Evolutionary conservation across 1,139 yeast species (phyloP).

Genomic region (Pichia sp.): DNA sequence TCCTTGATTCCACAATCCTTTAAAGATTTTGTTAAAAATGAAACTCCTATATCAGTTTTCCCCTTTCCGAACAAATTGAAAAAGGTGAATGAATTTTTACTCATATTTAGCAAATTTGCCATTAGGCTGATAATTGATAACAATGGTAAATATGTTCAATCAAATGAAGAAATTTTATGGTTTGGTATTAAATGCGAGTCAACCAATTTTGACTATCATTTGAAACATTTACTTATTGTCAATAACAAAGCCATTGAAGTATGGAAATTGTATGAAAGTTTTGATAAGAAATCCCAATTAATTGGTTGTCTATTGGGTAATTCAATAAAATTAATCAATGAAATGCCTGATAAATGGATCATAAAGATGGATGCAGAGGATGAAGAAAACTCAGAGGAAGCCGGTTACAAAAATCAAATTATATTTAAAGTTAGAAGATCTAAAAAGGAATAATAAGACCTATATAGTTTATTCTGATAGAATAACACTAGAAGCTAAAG

Average conservation of each 20-base stretch:
- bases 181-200: constrained; percentile 19
- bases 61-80: constrained; percentile 12
- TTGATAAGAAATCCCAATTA: constrained; percentile 14
- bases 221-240: constrained; percentile 16
- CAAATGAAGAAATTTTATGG: constrained; percentile 20
- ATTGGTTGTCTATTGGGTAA: constrained; percentile 19
- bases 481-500: constrained; percentile 27
- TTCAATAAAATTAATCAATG: constrained; percentile 16
- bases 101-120: constrained; percentile 21
- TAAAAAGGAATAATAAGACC: background rate
- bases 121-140: constrained; percentile 19
- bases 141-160: constrained; percentile 15
- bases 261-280: constrained; percentile 16
- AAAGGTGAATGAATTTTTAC: constrained; percentile 17
- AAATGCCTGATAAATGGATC: constrained; percentile 21
- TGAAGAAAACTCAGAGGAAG: background rate
- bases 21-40: constrained; percentile 18
- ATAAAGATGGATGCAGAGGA: constrained; percentile 11
- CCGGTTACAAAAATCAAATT: constrained; percentile 7
- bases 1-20: constrained; percentile 18
- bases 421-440: constrained; percentile 7
- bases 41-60: constrained; percentile 22
- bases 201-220: constrained; percentile 21
- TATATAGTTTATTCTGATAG: constrained; percentile 3
- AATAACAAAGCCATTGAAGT: constrained; percentile 21